A percentile compares a stretch with the other conserved stretches of the same genome.
Conservation (phyloP, 257 asterid genomes). For the Lycium ferocissimum region DNA sequence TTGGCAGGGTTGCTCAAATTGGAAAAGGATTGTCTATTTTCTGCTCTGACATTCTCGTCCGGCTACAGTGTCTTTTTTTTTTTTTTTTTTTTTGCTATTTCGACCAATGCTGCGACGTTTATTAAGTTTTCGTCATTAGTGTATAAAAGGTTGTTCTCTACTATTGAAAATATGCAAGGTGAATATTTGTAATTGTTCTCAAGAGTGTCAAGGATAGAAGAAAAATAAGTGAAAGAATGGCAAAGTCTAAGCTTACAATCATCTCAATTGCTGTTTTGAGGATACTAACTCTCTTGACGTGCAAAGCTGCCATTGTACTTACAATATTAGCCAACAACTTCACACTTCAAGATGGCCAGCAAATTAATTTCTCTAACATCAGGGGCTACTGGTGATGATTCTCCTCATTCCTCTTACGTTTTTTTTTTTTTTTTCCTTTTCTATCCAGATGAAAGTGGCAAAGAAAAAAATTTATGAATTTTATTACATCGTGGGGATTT, state of each 20-base stretch:
- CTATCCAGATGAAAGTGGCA: not conserved
- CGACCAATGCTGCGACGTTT: not conserved
- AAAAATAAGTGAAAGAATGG: not conserved
- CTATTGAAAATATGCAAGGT: not conserved
- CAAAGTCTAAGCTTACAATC: not conserved
- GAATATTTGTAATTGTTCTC: not conserved
- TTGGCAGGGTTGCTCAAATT: not conserved
- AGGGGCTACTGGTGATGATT: slow-evolving; percentile 52
- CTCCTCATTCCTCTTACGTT: not conserved
- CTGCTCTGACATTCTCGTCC: slow-evolving; percentile 16
- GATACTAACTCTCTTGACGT: slow-evolving; percentile 47
- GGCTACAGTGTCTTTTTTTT: not conserved
- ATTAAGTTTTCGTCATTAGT: not conserved
- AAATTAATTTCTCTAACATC: slow-evolving; percentile 41
- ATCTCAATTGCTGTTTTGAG: slow-evolving; percentile 39
- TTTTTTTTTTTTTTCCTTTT: too few relatives aligned
- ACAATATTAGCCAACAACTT: slow-evolving; percentile 50
- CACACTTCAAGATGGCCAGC: slow-evolving; percentile 40
- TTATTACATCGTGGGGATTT: too few relatives aligned
- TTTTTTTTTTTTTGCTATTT: not conserved
- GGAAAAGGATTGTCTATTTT: not conserved
- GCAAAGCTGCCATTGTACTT: slow-evolving; percentile 49
- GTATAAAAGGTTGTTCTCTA: not conserved
- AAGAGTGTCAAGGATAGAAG: too few relatives aligned
- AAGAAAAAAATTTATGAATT: too few relatives aligned